A percentile compares a stretch with the other conserved stretches of the same genome.
phyloP scores from a whole-genome alignment of 768 basidiomycete genomes.

The Podaxis mareebaensis region DNA sequence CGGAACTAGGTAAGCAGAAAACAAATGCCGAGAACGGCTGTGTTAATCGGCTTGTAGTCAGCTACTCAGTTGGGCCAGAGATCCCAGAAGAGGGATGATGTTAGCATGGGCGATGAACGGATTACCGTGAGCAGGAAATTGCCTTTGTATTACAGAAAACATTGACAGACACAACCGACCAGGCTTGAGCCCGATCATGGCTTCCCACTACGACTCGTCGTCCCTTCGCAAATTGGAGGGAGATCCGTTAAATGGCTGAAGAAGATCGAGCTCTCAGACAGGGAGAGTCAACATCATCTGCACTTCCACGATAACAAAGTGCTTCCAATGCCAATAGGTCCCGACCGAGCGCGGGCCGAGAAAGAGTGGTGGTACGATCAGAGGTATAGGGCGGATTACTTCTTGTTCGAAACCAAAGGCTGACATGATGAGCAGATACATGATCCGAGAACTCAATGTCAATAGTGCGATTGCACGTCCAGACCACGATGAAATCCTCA shows the following conservation, averaged over 20 bases:
- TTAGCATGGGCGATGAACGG: slow-evolving; percentile 63
- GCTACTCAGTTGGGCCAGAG: slow-evolving; percentile 44
- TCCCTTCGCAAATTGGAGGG: slow-evolving; percentile 66
- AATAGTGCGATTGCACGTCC: slow-evolving; percentile 60
- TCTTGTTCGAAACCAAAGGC: background rate
- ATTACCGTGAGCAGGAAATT: slow-evolving; percentile 28
- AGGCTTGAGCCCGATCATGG: slow-evolving; percentile 63
- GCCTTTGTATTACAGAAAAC: too few species aligned
- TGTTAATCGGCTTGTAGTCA: slow-evolving; percentile 27
- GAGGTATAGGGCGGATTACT: slow-evolving; percentile 24
- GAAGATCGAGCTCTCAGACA: slow-evolving; percentile 49
- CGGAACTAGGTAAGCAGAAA: slow-evolving; percentile 40
- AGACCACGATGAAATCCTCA: slow-evolving; percentile 50
- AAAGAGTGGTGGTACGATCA: slow-evolving; percentile 58
- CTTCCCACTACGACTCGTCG: slow-evolving; percentile 61
- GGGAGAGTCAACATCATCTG: slow-evolving; percentile 56
- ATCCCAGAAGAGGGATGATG: slow-evolving; percentile 50
- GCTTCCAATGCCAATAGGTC: slow-evolving; percentile 50
- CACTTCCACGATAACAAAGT: slow-evolving; percentile 58
- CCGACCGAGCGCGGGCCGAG: slow-evolving; percentile 52
- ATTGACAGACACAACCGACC: background rate
- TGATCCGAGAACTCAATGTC: slow-evolving; percentile 57
- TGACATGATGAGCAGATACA: slow-evolving; percentile 26
- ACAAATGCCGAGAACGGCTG: background rate
- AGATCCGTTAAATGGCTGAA: slow-evolving; percentile 62